These are phyloP conservation scores for Mycena floridula DNA, from an alignment of 768 basidiomycete species.

Conservation along the genomic window DNA sequence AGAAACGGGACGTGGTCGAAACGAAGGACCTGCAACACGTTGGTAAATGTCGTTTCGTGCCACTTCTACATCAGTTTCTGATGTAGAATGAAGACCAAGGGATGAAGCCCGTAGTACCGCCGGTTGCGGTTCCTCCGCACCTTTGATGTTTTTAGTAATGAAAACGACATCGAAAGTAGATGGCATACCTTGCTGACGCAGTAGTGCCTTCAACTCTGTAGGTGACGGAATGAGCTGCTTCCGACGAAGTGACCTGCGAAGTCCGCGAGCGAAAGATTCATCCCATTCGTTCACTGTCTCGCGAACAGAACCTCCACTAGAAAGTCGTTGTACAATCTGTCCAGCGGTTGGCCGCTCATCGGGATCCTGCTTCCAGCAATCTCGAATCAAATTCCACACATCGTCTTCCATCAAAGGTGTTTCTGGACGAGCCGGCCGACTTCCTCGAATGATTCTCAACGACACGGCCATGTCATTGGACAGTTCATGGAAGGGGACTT, in stretches of 20 bases:
- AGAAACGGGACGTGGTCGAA: no score
- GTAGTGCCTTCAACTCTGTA: not conserved
- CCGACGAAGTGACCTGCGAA: not conserved
- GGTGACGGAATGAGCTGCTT: not conserved
- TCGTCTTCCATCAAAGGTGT: not conserved
- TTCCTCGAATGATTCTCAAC: not conserved
- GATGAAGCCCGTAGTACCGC: no score
- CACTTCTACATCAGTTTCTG: no score
- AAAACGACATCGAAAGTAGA: no score
- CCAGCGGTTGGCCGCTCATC: not conserved
- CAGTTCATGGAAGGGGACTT: not conserved
- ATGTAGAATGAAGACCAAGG: no score
- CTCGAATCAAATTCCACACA: not conserved
- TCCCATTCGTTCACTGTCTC: not conserved
- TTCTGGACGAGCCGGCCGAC: not conserved
- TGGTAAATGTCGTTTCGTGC: no score
- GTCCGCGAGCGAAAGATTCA: not conserved
- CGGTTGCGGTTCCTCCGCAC: no score
- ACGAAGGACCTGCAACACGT: no score
- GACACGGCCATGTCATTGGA: not conserved
- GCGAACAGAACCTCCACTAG: not conserved
- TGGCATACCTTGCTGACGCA: no score
- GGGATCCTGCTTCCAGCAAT: not conserved
- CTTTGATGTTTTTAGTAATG: no score
- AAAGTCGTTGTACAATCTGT: not conserved